Conservation (phyloP, 768 basidiomycete genomes). For the Nidularia sp. region DNA sequence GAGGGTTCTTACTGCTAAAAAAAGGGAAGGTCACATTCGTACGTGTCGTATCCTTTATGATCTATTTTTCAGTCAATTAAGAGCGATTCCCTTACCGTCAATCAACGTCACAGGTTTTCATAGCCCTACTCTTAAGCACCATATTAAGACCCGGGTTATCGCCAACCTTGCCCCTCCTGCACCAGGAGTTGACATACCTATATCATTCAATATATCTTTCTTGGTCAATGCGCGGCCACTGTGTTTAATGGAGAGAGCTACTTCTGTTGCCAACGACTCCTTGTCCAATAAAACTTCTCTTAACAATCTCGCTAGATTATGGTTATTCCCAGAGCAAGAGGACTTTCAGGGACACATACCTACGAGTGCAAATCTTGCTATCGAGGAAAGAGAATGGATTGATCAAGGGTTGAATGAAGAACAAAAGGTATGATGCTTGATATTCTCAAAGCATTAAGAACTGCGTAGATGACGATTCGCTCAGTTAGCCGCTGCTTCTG, state of each 20-base stretch:
- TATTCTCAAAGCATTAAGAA: too few species aligned
- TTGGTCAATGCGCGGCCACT: conserved; percentile 38
- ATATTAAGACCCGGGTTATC: conserved; percentile 30
- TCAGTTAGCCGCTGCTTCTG: conserved; percentile 38
- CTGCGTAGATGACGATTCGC: too few species aligned
- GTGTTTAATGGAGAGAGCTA: conserved; percentile 39
- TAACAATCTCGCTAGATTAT: conserved; percentile 29
- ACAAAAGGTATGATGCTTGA: conserved; percentile 28
- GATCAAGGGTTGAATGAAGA: conserved; percentile 44
- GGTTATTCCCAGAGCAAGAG: conserved; percentile 40
- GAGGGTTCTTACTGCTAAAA: conserved; percentile 35
- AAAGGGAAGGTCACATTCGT: conserved; percentile 44
- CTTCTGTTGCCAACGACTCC: conserved; percentile 19
- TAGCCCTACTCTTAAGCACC: conserved; percentile 32
- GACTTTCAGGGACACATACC: conserved; percentile 17
- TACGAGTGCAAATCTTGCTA: conserved; percentile 15
- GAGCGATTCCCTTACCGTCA: too few species aligned
- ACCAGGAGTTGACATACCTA: conserved; percentile 30
- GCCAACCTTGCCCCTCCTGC: conserved; percentile 8
- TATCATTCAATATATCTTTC: conserved; percentile 45
- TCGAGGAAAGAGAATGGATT: conserved; percentile 29
- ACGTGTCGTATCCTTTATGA: conserved; percentile 13
- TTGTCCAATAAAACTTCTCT: conserved; percentile 10
- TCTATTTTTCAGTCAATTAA: too few species aligned
- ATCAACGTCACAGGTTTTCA: conserved; percentile 25